Conservation (phyloP, 371 early-diverging fungal species). For the Amoeboaphelidium protococcarum region DNA sequence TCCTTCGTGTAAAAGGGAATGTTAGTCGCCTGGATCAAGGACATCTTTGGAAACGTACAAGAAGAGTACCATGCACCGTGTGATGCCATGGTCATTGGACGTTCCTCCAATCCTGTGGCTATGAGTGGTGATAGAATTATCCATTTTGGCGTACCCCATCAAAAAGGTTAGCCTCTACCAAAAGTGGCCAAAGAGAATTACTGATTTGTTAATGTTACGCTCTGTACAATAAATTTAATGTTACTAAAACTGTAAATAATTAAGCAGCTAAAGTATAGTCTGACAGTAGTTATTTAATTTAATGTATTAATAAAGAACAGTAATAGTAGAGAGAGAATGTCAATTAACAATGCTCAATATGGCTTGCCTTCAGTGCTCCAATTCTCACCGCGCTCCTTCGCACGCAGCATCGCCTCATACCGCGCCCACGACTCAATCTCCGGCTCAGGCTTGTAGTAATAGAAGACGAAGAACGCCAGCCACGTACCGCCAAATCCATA, state of each 20-base stretch:
- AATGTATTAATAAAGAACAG: too few species aligned
- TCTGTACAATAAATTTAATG: too few species aligned
- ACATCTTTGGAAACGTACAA: constrained; percentile 70
- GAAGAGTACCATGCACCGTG: constrained; percentile 57
- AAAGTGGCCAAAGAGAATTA: constrained; percentile 21
- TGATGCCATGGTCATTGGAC: constrained; percentile 16
- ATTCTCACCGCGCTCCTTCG: too few species aligned
- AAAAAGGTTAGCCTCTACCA: constrained; percentile 17
- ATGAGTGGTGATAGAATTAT: constrained; percentile 23
- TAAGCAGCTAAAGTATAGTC: too few species aligned
- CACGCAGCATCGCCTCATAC: too few species aligned
- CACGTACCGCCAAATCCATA: not conserved
- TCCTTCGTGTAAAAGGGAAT: constrained; percentile 59
- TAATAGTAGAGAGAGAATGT: too few species aligned
- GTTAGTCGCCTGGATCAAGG: constrained; percentile 61
- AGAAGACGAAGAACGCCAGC: not conserved
- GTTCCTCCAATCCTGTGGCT: constrained; percentile 23
- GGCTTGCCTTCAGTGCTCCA: too few species aligned
- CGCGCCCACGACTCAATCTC: not conserved
- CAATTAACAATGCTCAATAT: too few species aligned
- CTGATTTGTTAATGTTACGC: too few species aligned
- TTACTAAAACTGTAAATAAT: too few species aligned
- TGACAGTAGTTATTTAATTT: too few species aligned
- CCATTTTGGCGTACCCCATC: constrained; percentile 19
- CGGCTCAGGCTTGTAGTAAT: not conserved